phyloP scores from a whole-genome alignment of 75 land plant genomes.

The Ceratopteris richardii region DNA sequence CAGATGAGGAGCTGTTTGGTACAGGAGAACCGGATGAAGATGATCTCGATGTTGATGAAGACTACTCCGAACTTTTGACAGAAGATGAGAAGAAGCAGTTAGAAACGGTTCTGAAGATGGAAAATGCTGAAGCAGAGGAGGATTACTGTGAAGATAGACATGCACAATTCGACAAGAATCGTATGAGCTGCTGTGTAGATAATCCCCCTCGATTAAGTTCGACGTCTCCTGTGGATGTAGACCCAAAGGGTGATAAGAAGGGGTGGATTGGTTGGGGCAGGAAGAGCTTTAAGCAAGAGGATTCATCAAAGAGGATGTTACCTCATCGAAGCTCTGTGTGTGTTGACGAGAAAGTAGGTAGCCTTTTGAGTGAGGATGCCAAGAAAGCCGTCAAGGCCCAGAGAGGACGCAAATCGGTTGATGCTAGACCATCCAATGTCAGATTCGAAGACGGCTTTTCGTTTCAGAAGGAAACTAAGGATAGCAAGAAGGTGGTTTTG shows the following conservation, averaged over 20 bases:
- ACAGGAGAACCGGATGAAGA: constrained; percentile 19
- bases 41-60: constrained; percentile 19
- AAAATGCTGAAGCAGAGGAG: not conserved
- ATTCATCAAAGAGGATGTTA: not conserved
- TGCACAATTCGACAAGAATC: not conserved
- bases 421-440: constrained; percentile 18
- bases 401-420: constrained; percentile 17
- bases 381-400: constrained; percentile 43
- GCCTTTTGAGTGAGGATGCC: constrained; percentile 12
- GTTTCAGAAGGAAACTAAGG: constrained; percentile 7
- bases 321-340: constrained; percentile 1
- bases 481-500: not conserved
- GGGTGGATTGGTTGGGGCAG: constrained; percentile 28
- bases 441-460: constrained; percentile 24
- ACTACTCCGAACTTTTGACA: constrained; percentile 17
- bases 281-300: not conserved
- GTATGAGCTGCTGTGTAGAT: not conserved
- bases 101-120: constrained; percentile 4
- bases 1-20: constrained; percentile 55
- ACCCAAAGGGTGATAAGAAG: constrained; percentile 12
- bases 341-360: constrained; percentile 1
- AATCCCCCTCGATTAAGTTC: not conserved
- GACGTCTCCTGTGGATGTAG: no score
- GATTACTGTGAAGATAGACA: not conserved
- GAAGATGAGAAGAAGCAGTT: constrained; percentile 20